These are phyloP conservation scores for Trametes versicolor DNA, from an alignment of 1,284 basidiomycete species.

Conservation along the genomic window DNA sequence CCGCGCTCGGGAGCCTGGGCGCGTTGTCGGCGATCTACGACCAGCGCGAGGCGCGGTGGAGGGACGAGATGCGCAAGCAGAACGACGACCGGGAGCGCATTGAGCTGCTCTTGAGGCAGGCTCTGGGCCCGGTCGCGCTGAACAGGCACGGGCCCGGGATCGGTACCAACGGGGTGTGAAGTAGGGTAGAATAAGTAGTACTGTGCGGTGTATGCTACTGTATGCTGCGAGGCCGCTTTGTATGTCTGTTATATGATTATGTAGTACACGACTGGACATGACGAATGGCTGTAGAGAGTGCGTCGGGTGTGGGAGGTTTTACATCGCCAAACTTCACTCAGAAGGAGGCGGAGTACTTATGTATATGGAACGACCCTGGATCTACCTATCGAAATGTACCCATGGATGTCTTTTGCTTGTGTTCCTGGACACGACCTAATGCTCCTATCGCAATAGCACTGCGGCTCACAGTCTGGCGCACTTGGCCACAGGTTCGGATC, in stretches of 20 bases:
- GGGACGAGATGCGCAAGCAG: slow-evolving; percentile 72
- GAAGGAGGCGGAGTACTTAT: too few species aligned
- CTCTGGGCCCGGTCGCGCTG: slow-evolving; percentile 54
- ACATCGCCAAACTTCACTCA: background rate
- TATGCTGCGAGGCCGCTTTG: slow-evolving; percentile 3
- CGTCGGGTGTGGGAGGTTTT: background rate
- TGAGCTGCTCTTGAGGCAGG: slow-evolving; percentile 69
- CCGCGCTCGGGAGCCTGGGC: slow-evolving; percentile 70
- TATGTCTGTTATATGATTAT: slow-evolving; percentile 21
- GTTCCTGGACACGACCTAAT: too few species aligned
- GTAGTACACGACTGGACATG: slow-evolving; percentile 2
- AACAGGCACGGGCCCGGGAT: slow-evolving; percentile 17
- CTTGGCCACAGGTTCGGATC: too few species aligned
- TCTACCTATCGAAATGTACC: too few species aligned
- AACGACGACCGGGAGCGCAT: slow-evolving; percentile 73
- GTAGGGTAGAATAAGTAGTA: background rate
- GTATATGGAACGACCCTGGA: too few species aligned
- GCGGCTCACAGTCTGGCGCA: too few species aligned
- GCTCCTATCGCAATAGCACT: too few species aligned
- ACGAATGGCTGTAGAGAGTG: background rate
- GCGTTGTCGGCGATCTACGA: slow-evolving; percentile 71
- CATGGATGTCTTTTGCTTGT: too few species aligned
- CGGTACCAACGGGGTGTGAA: background rate
- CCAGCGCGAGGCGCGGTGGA: slow-evolving; percentile 71
- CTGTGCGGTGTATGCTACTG: slow-evolving; percentile 16